Evolutionary conservation across 2,329 filamentous ascomycete genomes (phyloP).

Genomic region (Raffaelea ambrosiae): DNA sequence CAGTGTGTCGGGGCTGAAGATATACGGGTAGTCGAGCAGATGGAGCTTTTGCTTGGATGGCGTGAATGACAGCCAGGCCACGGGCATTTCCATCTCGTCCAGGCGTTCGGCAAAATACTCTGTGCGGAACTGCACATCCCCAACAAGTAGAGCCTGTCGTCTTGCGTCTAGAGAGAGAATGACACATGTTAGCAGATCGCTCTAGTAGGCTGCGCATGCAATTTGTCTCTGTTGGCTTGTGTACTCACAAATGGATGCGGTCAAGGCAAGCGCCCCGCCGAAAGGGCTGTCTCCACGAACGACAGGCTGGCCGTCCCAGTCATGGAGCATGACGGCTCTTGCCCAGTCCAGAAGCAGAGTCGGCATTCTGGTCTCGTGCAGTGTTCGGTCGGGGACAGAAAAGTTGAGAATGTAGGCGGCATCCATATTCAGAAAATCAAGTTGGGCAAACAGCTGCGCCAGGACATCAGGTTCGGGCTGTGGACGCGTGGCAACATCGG

Average conservation of each 20-base stretch:
- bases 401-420: conserved; percentile 38
- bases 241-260: conserved; percentile 62
- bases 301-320: conserved; percentile 71
- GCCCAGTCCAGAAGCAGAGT: conserved; percentile 62
- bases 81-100: conserved; percentile 65
- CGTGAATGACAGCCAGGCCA: conserved; percentile 57
- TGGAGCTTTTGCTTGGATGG: conserved; percentile 59
- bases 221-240: no score
- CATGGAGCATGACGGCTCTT: conserved; percentile 63
- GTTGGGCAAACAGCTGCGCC: conserved; percentile 39
- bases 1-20: conserved; percentile 65
- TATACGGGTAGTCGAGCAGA: conserved; percentile 69
- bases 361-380: conserved; percentile 49
- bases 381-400: conserved; percentile 37
- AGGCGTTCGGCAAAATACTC: conserved; percentile 69
- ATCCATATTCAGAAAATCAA: conserved; percentile 42
- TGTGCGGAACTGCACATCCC: conserved; percentile 62
- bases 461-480: conserved; percentile 34
- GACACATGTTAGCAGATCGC: no score
- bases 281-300: conserved; percentile 63
- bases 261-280: conserved; percentile 67
- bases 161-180: conserved; percentile 46
- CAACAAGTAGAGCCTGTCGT: conserved; percentile 54
- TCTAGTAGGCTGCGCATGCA: no score
- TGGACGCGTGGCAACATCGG: conserved; percentile 17